phyloP scores from a whole-genome alignment of 495 filamentous ascomycete genomes.

The Podospora pseudopauciseta region DNA sequence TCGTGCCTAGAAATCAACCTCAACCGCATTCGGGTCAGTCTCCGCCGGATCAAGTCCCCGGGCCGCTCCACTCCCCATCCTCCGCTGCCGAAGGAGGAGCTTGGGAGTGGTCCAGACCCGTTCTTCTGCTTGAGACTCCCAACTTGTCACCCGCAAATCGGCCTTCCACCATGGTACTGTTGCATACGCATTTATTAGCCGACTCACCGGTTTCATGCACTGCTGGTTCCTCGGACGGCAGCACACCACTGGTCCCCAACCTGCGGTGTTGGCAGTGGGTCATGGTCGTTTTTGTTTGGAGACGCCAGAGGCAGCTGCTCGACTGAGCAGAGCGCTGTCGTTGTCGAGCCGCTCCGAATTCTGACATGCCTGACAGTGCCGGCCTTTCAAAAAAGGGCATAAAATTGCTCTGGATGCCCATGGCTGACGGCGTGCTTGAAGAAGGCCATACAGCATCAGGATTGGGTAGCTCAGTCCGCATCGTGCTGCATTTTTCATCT shows the following conservation, averaged over 20 bases:
- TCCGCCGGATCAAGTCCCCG: slow-evolving; percentile 25
- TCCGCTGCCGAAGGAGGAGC: slow-evolving; percentile 21
- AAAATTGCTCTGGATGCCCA: slow-evolving; percentile 7
- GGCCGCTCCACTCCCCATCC: slow-evolving; percentile 21
- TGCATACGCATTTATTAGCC: slow-evolving; percentile 27
- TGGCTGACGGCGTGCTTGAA: slow-evolving; percentile 2
- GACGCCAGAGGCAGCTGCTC: not conserved
- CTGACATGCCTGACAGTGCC: not conserved
- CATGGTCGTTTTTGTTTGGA: not conserved
- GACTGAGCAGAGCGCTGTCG: not conserved
- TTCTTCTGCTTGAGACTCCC: slow-evolving; percentile 12
- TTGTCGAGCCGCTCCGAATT: not conserved
- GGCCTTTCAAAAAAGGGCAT: slow-evolving; percentile 15
- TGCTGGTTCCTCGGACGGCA: slow-evolving; percentile 24
- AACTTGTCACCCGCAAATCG: slow-evolving; percentile 3
- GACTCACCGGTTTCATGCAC: slow-evolving; percentile 23
- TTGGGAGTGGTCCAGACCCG: slow-evolving; percentile 8
- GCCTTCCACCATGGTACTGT: slow-evolving; percentile 14
- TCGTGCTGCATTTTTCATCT: slow-evolving; percentile 2
- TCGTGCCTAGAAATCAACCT: not conserved
- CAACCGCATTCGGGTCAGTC: slow-evolving; percentile 12
- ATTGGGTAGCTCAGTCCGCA: slow-evolving; percentile 13
- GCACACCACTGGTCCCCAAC: not conserved
- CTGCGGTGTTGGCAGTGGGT: not conserved
- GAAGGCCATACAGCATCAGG: not conserved